Percentiles rank a stretch among this genome's conserved stretches.
These are phyloP conservation scores for Mucor ambiguus DNA, from an alignment of 371 early-diverging fungal species.

Conservation along the genomic window DNA sequence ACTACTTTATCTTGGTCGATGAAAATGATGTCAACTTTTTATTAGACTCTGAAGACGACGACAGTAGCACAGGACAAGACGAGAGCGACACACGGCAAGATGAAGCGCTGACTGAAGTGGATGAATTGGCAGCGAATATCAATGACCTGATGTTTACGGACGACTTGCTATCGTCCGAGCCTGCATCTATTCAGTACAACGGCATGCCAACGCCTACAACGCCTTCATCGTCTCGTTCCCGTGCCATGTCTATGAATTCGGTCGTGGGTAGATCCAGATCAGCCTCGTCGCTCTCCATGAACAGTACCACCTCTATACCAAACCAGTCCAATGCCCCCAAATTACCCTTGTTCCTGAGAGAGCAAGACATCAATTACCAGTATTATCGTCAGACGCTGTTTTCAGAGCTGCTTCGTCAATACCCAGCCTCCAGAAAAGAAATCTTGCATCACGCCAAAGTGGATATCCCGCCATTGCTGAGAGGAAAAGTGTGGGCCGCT, in stretches of 20 bases:
- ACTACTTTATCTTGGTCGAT: conserved; percentile 65
- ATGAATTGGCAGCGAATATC: conserved; percentile 13
- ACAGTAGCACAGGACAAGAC: conserved; percentile 6
- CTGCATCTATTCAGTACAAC: not conserved
- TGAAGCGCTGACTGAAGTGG: conserved; percentile 11
- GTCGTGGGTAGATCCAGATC: conserved; percentile 42
- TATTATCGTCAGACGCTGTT: conserved; percentile 65
- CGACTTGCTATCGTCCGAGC: conserved; percentile 9
- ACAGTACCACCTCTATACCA: conserved; percentile 35
- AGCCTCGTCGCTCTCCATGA: conserved; percentile 33
- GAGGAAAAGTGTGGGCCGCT: conserved; percentile 82
- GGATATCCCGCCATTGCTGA: conserved; percentile 75
- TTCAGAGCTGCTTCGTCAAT: conserved; percentile 65
- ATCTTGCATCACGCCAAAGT: conserved; percentile 71
- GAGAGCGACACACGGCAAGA: not conserved
- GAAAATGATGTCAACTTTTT: conserved; percentile 69
- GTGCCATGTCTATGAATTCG: conserved; percentile 21
- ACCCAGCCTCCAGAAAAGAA: conserved; percentile 68
- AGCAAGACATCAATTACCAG: conserved; percentile 75
- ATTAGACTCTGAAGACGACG: conserved; percentile 22
- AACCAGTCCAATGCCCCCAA: conserved; percentile 22
- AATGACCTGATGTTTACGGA: conserved; percentile 38
- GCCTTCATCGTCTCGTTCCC: conserved; percentile 37
- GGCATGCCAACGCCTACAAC: conserved; percentile 28
- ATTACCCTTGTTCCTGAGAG: conserved; percentile 61